A percentile compares a stretch with the other conserved stretches of the same genome.
Evolutionary conservation across 1,139 yeast genomes (phyloP).

Genomic region (Hemisphaericaspora xylofermentans): DNA sequence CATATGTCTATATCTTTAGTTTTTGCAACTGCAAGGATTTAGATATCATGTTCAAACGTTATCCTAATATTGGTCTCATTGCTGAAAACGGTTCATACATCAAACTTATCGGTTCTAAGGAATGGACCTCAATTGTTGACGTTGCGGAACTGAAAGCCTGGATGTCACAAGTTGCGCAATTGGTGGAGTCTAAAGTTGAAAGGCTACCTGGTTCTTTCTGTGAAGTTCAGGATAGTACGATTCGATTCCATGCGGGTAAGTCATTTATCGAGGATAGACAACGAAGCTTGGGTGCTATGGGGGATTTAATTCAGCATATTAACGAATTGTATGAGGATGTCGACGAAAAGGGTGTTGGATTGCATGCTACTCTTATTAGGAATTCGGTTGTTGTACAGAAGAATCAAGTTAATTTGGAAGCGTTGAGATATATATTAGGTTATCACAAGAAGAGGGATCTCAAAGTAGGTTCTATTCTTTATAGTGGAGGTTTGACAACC

Average conservation of each 20-base stretch:
- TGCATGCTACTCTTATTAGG: slow-evolving; percentile 77
- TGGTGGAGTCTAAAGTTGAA: slow-evolving; percentile 68
- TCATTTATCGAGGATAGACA: slow-evolving; percentile 61
- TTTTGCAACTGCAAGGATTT: slow-evolving; percentile 62
- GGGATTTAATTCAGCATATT: slow-evolving; percentile 82
- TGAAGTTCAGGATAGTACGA: slow-evolving; percentile 71
- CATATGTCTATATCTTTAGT: slow-evolving; percentile 71
- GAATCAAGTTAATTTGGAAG: slow-evolving; percentile 50
- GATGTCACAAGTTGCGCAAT: slow-evolving; percentile 59
- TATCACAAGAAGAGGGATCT: slow-evolving; percentile 23
- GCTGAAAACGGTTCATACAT: slow-evolving; percentile 89
- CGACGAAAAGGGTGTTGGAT: slow-evolving; percentile 40
- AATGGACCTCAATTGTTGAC: slow-evolving; percentile 69
- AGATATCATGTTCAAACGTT: slow-evolving; percentile 66
- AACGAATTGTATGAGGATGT: slow-evolving; percentile 63
- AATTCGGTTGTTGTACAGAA: slow-evolving; percentile 69
- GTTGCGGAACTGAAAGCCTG: slow-evolving; percentile 52
- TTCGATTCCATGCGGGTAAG: slow-evolving; percentile 70
- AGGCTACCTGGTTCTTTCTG: slow-evolving; percentile 77
- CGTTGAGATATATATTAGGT: slow-evolving; percentile 48
- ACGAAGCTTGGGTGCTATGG: slow-evolving; percentile 66
- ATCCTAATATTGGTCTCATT: slow-evolving; percentile 72
- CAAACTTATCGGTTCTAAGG: slow-evolving; percentile 49
- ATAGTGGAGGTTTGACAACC: slow-evolving; percentile 70
- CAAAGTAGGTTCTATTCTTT: slow-evolving; percentile 42